Base-by-base conservation (phyloP, 176 grass and related monocot species). In the Alopecurus myosuroides region DNA sequence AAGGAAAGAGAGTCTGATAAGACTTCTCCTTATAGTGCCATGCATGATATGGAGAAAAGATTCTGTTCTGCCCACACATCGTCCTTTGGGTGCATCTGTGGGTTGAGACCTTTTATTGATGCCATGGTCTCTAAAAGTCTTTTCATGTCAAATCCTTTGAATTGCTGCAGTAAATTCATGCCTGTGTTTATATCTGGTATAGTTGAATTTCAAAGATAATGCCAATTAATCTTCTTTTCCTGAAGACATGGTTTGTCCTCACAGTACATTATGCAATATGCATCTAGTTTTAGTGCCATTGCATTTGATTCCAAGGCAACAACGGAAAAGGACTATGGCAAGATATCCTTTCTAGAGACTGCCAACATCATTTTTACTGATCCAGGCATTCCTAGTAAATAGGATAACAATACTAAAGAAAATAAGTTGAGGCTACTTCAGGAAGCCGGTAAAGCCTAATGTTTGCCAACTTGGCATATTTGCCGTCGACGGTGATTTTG, bases 21-120 rank as follows among this genome's bases (percentile, higher is more conserved):
- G 86, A 88, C 77, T 34, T 82, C 36, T 44, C 68, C n/a, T 68
- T 88, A 18, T 58, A 81, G 77, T 91, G 86, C 35, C 23, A 79
- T 82, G 69, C 42, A 41, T 70, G 58, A 52, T 71, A 81, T 36
- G 34, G 34, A 42, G 50, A 35, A 30, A 56, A 71, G 55, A 86
- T 84, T 68, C 44, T 22, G 36, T 80, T 76, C 74, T 85, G 77
- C 56, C 50, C 48, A 46, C 77, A 74, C 44, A 71, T 26, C 25
- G 31, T 31, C 82, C 48, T 68, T 25, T 57, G 72, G 46, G 61
- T 84, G 76, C 69, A 68, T 44, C 3, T 57, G 62, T 75, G 22
- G 76, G 63, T 36, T 36, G 51, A 61, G 29, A 52, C 22, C 60
- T 39, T 75, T 82, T 61, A 66, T 76, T 26, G 50, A 0, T 12